Evolutionary conservation across 2,329 filamentous ascomycete genomes (phyloP).

Genomic region (Cylindrodendrum hubeiense): DNA sequence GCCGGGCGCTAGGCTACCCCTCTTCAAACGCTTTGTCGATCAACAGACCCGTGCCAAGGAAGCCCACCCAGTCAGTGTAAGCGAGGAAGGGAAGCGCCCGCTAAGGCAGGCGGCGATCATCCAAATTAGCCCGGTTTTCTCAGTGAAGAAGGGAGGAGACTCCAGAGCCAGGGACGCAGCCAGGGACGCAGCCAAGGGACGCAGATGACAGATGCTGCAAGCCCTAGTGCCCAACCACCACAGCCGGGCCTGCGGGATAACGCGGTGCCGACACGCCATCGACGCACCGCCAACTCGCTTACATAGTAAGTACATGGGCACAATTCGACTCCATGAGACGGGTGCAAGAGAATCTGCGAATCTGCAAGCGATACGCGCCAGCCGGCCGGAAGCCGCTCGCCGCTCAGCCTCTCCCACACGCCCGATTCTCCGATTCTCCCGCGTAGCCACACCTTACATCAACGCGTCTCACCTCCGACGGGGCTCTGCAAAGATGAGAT

Average conservation of each 20-base stretch:
- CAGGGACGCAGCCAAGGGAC: no score
- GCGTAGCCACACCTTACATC: background rate
- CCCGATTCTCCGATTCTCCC: background rate
- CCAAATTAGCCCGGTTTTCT: slow-evolving; percentile 43
- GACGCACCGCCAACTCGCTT: slow-evolving; percentile 32
- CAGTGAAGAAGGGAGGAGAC: slow-evolving; percentile 36
- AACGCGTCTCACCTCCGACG: background rate
- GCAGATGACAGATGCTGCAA: slow-evolving; percentile 28
- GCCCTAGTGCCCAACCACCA: slow-evolving; percentile 34
- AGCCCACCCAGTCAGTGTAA: slow-evolving; percentile 41
- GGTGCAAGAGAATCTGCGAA: slow-evolving; percentile 19
- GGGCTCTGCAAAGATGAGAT: background rate
- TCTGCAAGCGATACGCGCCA: slow-evolving; percentile 24
- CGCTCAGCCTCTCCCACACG: background rate
- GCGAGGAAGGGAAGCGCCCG: slow-evolving; percentile 47
- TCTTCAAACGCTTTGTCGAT: slow-evolving; percentile 44
- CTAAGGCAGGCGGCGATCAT: slow-evolving; percentile 47
- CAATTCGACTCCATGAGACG: slow-evolving; percentile 21
- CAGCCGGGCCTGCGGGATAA: slow-evolving; percentile 31
- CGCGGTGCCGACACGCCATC: slow-evolving; percentile 35
- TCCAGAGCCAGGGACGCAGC: slow-evolving; percentile 20
- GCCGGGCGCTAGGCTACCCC: slow-evolving; percentile 28
- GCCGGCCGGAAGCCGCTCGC: background rate
- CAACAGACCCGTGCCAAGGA: slow-evolving; percentile 34
- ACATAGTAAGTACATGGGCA: no score